These are phyloP conservation scores for Funneliformis geosporum DNA, from an alignment of 192 early-diverging fungal genomes.

Conservation along the genomic window DNA sequence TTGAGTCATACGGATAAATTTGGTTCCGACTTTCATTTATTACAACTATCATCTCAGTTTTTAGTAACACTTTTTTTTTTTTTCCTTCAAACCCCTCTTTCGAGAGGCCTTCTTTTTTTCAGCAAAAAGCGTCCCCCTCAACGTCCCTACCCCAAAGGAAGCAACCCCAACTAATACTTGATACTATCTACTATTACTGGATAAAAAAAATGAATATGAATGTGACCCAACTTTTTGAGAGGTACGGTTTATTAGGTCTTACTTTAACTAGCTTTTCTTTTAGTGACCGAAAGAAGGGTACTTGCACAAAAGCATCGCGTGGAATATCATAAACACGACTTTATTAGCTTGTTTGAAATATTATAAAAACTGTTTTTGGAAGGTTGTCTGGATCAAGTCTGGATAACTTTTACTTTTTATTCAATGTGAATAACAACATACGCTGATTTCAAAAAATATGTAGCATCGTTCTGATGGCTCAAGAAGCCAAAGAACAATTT, in stretches of 20 bases:
- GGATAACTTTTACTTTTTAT: not conserved
- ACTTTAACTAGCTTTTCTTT: not conserved
- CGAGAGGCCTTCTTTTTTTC: conserved; percentile 35
- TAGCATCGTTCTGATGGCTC: conserved; percentile 27
- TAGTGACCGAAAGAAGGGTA: conserved; percentile 2
- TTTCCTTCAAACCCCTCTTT: conserved; percentile 31
- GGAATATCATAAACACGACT: not conserved
- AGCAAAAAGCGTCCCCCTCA: conserved; percentile 17
- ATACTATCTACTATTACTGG: not conserved
- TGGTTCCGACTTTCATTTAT: too few relatives aligned
- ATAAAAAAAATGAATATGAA: conserved; percentile 25
- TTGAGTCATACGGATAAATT: too few relatives aligned
- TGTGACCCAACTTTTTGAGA: conserved; percentile 33
- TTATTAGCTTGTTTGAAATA: too few relatives aligned
- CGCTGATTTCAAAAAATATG: not conserved
- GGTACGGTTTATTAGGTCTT: conserved; percentile 15
- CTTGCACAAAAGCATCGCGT: not conserved
- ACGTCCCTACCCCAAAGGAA: conserved; percentile 34
- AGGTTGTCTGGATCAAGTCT: not conserved
- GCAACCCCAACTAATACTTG: conserved; percentile 19
- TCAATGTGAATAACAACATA: not conserved
- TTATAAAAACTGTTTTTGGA: not conserved
- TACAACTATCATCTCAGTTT: too few relatives aligned
- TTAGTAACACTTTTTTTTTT: not conserved
- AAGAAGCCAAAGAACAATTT: conserved; percentile 32